Percentiles rank a stretch among this genome's conserved stretches.
These are phyloP conservation scores for Tillandsia fasciculata DNA, from an alignment of 176 grass and related monocot genomes.

Conservation along the genomic window DNA sequence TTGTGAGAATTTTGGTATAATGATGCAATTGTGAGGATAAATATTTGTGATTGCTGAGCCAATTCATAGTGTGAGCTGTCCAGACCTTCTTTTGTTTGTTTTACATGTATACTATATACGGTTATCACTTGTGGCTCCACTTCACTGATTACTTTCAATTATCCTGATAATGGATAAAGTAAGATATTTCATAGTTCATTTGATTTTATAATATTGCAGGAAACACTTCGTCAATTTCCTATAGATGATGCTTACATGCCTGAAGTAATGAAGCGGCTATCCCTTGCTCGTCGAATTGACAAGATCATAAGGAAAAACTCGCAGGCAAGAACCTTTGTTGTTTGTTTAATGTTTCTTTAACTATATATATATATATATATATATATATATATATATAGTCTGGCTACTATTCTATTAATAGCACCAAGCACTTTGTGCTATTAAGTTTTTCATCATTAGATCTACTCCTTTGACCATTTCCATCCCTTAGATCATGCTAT, in stretches of 20 bases:
- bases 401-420: too few species aligned
- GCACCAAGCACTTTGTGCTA: too few species aligned
- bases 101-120: too few species aligned
- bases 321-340: conserved; percentile 35
- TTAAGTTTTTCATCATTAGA: too few species aligned
- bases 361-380: not conserved
- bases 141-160: not conserved
- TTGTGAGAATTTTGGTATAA: conserved; percentile 6
- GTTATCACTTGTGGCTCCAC: not conserved
- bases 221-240: conserved; percentile 85
- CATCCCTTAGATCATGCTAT: too few species aligned
- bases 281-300: conserved; percentile 75
- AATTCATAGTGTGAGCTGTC: too few species aligned
- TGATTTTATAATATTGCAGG: conserved; percentile 36
- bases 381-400: too few species aligned
- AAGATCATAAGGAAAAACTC: conserved; percentile 60
- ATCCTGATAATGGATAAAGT: not conserved
- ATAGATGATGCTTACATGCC: conserved; percentile 70
- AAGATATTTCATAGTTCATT: not conserved
- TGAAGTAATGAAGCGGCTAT: conserved; percentile 56
- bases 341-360: not conserved
- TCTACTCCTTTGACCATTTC: too few species aligned
- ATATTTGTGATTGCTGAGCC: too few species aligned
- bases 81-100: too few species aligned
- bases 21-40: not conserved